phyloP scores from a whole-genome alignment of 2,329 filamentous ascomycete genomes.

The Epicoccum nigrum region DNA sequence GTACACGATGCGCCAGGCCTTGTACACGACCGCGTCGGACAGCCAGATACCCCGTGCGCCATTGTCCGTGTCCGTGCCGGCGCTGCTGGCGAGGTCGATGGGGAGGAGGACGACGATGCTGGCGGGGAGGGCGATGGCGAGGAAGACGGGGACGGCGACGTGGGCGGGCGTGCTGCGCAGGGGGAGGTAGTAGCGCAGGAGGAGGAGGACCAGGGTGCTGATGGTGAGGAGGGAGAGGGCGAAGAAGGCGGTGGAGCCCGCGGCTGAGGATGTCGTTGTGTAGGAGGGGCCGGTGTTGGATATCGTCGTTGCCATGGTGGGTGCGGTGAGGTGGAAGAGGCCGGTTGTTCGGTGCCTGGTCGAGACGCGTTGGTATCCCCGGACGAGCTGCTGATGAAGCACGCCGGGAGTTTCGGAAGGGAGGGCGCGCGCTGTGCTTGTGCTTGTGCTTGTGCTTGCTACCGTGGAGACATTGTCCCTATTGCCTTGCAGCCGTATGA shows the following conservation, averaged over 20 bases:
- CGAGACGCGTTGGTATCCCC: conserved; percentile 1
- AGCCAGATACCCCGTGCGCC: conserved; percentile 85
- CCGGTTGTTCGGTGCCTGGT: conserved; percentile 15
- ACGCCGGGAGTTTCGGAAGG: conserved; percentile 17
- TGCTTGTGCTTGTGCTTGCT: too few species aligned
- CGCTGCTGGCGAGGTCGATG: conserved; percentile 90
- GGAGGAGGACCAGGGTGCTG: conserved; percentile 76
- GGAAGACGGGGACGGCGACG: conserved; percentile 89
- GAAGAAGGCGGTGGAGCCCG: conserved; percentile 82
- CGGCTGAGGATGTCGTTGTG: conserved; percentile 62
- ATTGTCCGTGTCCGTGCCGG: conserved; percentile 72
- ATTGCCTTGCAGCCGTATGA: not conserved
- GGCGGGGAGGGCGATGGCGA: conserved; percentile 90
- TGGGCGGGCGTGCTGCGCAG: conserved; percentile 89
- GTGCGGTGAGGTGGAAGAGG: conserved; percentile 6
- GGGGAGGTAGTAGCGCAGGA: conserved; percentile 88
- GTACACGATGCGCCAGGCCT: conserved; percentile 94
- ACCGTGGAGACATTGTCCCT: conserved; percentile 4
- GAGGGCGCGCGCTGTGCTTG: conserved; percentile 3
- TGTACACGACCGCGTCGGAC: conserved; percentile 75
- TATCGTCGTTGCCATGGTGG: conserved; percentile 13
- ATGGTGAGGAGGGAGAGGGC: conserved; percentile 74
- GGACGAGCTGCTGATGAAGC: conserved; percentile 12
- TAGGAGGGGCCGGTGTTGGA: conserved; percentile 22
- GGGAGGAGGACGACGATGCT: conserved; percentile 91